phyloP scores from a whole-genome alignment of 371 early-diverging fungal genomes.

The Paramicrosporidium saccamoebae region DNA sequence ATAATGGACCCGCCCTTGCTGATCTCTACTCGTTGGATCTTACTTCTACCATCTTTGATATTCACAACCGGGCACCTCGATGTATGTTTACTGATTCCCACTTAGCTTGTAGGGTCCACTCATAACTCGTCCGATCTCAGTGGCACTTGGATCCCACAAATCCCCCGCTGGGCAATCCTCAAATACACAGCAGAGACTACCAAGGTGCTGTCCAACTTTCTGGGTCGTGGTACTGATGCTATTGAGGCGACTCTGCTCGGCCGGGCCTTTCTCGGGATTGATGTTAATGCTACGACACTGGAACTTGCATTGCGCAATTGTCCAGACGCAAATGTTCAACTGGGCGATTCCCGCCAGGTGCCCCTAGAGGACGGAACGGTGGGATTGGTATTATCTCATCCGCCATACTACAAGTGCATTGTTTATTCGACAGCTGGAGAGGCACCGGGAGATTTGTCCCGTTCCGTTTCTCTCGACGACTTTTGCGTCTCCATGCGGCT shows the following conservation, averaged over 20 bases:
- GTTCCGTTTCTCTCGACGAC: conserved; percentile 29
- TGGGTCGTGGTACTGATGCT: conserved; percentile 69
- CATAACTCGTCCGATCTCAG: conserved; percentile 72
- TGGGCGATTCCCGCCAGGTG: conserved; percentile 21
- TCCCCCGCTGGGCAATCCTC: conserved; percentile 38
- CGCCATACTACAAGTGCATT: conserved; percentile 75
- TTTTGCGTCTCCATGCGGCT: conserved; percentile 35
- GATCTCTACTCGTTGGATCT: conserved; percentile 39
- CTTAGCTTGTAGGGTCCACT: conserved; percentile 18
- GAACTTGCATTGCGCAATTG: conserved; percentile 48
- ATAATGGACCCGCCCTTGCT: conserved; percentile 37
- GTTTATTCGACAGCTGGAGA: conserved; percentile 27
- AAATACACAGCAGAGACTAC: conserved; percentile 34
- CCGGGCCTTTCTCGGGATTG: conserved; percentile 44
- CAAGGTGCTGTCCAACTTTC: conserved; percentile 49
- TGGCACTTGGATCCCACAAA: conserved; percentile 79
- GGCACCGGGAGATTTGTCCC: conserved; percentile 39
- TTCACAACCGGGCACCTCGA: conserved; percentile 56
- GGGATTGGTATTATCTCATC: conserved; percentile 59
- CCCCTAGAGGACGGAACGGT: conserved; percentile 20
- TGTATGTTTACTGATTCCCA: no score
- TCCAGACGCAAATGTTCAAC: conserved; percentile 4
- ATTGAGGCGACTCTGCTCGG: conserved; percentile 53
- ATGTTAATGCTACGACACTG: conserved; percentile 60
- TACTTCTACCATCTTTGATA: conserved; percentile 50